Conservation (phyloP, 441 rosid genomes). For the Arabidopsis lyrata region DNA sequence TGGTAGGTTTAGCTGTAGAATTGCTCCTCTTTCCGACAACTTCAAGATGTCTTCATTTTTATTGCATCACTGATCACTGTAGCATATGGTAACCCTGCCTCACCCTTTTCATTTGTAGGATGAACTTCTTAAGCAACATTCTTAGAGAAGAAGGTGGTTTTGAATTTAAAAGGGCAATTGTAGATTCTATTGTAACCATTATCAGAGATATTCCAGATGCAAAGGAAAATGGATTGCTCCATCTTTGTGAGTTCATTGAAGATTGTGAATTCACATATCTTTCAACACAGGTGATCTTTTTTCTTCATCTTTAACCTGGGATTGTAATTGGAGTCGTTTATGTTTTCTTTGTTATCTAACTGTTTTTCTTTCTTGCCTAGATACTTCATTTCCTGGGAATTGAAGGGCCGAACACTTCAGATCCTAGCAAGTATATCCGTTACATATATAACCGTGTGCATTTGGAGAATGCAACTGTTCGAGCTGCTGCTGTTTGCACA, state of each 20-base stretch:
- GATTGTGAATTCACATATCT: conserved; percentile 99
- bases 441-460: conserved; percentile 98
- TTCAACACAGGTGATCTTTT: conserved; percentile 80
- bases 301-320: conserved; percentile 17
- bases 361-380: conserved; percentile 46
- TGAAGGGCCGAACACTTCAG: conserved; percentile 98
- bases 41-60: not conserved
- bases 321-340: not conserved
- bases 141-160: conserved; percentile 99
- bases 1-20: not conserved
- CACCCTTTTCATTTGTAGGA: conserved; percentile 59
- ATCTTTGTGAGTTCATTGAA: conserved; percentile 96
- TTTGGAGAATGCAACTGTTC: conserved; percentile 97
- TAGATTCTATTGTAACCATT: conserved; percentile 91
- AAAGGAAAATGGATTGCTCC: conserved; percentile 94
- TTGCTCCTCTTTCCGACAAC: not conserved
- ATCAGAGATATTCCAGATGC: conserved; percentile 97
- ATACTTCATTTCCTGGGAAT: conserved; percentile 96
- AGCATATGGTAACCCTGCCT: conserved; percentile 13
- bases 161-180: conserved; percentile 95
- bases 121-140: conserved; percentile 97
- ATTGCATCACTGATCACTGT: not conserved
- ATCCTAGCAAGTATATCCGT: conserved; percentile 94
- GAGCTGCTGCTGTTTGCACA: conserved; percentile 97
- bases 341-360: conserved; percentile 10